A percentile compares a stretch with the other conserved stretches of the same genome.
Conservation (phyloP, 1,284 basidiomycete species). For the Vanrija sp. region DNA sequence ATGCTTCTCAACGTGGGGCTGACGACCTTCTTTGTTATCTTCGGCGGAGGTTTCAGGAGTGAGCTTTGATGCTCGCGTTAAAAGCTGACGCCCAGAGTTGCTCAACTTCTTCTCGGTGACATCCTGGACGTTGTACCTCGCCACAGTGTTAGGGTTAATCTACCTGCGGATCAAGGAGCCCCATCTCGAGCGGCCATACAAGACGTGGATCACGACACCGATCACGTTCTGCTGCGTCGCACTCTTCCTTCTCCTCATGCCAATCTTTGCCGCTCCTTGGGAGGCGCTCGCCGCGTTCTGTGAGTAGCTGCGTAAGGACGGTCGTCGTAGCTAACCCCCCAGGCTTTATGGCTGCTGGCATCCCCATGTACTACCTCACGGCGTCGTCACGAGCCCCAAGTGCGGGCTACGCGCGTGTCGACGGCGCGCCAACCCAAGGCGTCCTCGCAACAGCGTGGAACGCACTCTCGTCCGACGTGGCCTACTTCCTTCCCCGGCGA, state of each 20-base stretch:
- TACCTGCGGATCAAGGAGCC: conserved; percentile 89
- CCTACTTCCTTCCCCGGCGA: conserved; percentile 11
- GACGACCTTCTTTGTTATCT: conserved; percentile 69
- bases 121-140: conserved; percentile 83
- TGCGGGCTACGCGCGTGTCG: conserved; percentile 6
- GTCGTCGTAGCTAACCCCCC: not conserved
- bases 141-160: conserved; percentile 83
- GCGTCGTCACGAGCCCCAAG: conserved; percentile 36
- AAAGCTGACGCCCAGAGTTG: conserved; percentile 46
- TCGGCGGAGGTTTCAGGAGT: conserved; percentile 83
- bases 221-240: conserved; percentile 86
- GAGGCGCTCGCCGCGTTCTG: conserved; percentile 82
- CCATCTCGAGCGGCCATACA: conserved; percentile 81
- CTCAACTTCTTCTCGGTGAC: conserved; percentile 65
- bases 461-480: conserved; percentile 27
- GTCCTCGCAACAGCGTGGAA: conserved; percentile 28
- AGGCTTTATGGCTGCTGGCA: conserved; percentile 56
- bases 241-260: conserved; percentile 90
- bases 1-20: conserved; percentile 70
- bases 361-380: conserved; percentile 81
- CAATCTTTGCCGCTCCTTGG: conserved; percentile 84
- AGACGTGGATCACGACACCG: conserved; percentile 85
- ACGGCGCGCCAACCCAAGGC: conserved; percentile 10
- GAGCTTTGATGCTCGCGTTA: not conserved
- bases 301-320: conserved; percentile 46